Evolutionary conservation across 2,329 filamentous ascomycete genomes (phyloP).

Genomic region (Hypoxylon sp.): DNA sequence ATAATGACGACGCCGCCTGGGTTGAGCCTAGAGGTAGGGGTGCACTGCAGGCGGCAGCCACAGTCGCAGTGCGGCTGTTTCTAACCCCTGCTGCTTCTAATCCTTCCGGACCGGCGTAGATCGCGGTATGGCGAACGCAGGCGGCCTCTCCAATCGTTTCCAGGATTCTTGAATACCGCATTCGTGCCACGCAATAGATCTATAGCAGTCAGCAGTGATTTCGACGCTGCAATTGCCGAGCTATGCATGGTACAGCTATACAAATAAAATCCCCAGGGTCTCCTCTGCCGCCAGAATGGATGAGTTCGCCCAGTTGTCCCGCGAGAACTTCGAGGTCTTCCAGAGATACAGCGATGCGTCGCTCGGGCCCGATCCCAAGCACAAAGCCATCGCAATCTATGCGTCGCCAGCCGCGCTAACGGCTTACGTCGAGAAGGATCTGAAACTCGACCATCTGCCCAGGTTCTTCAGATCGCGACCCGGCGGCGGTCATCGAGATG

Average conservation of each 20-base stretch:
- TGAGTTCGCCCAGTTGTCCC: conserved; percentile 40
- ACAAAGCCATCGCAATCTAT: conserved; percentile 28
- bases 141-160: not conserved
- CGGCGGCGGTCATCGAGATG: not conserved
- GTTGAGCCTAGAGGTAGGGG: not conserved
- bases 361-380: conserved; percentile 27
- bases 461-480: conserved; percentile 27
- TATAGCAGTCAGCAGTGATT: not conserved
- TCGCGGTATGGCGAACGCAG: not conserved
- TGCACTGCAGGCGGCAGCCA: not conserved
- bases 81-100: conserved; percentile 22
- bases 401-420: conserved; percentile 16
- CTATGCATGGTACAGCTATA: conserved; percentile 12
- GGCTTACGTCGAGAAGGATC: conserved; percentile 29
- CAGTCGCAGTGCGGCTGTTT: conserved; percentile 18
- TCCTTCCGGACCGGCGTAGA: conserved; percentile 14
- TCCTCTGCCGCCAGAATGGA: conserved; percentile 31
- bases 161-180: not conserved
- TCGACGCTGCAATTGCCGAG: not conserved
- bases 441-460: conserved; percentile 20
- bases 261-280: conserved; percentile 18
- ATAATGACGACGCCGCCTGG: not conserved
- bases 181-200: not conserved
- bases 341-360: conserved; percentile 34
- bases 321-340: conserved; percentile 40